Base-by-base conservation (phyloP, 1,139 yeast species). In the Debaryomyces sp. region DNA sequence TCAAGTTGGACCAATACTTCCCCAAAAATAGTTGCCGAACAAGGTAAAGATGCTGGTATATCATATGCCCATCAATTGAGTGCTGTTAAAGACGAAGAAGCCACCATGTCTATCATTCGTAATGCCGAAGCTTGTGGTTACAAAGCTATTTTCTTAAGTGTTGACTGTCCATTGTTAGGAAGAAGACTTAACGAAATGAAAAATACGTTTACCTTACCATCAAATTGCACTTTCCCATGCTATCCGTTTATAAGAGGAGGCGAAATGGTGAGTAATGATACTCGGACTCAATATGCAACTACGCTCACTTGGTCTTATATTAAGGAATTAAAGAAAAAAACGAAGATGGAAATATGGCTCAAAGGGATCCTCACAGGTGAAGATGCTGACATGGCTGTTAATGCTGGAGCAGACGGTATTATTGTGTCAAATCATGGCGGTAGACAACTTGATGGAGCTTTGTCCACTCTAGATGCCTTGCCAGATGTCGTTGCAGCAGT, bases 391-490 rank as follows among this genome's bases (percentile, higher is more conserved):
- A 55, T 59, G 46, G 81, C 81, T 0, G 67, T 71, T 3, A 68
- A 70, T 46, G 56, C 67, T 46, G 72, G 75, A 6, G 67, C 73
- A 34, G 67, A 70, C 23, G 82, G 78, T 12, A 71, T 75, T 13
- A 64, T 76, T 12, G 60, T 77, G 15, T 76, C 81, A 7, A 77
- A 77, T 52, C 80, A 76, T 54, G 81, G 81, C 9, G 82, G 81
- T 13, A 64, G 81, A 45, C 78, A 77, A 46, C 59, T 77, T 50
- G 81, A 77, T 45, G 69, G 65, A 26, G 66, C 77, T 2, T 66
- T 68, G 44, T 68, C 80, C 0, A 71, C 81, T 2, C 61, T 77
- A 35, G 70, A 73, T 34, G 37, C 37, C 6, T 34, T 34, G 12
- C 37, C 37, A 34, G 37, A 34, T 52, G 69, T 74, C 8, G 61